Conservation (phyloP, 306 rosid genomes). For the Fagus sylvatica region DNA sequence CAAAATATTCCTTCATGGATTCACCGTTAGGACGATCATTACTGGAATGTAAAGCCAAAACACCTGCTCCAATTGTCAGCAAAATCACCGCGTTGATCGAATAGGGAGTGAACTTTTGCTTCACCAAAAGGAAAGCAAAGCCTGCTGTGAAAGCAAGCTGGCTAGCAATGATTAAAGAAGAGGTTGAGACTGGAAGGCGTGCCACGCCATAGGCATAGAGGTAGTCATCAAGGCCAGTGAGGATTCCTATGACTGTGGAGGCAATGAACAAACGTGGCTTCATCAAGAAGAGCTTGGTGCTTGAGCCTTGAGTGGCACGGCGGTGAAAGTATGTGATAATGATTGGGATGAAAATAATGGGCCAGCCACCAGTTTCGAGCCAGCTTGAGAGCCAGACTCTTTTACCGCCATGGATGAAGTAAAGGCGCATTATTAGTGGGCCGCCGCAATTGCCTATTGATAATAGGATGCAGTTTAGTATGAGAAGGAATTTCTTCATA, state of each 20-base stretch:
- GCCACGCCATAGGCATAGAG: conserved; percentile 41
- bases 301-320: conserved; percentile 21
- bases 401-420: too few species aligned
- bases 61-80: conserved; percentile 61
- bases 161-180: conserved; percentile 51
- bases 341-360: too few species aligned
- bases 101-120: conserved; percentile 63
- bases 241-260: conserved; percentile 43
- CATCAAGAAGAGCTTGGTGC: conserved; percentile 36
- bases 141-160: conserved; percentile 73
- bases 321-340: conserved; percentile 10
- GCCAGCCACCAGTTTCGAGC: too few species aligned
- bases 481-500: conserved; percentile 38
- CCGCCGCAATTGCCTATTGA: conserved; percentile 57
- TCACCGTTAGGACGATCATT: conserved; percentile 74
- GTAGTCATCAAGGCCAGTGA: conserved; percentile 39
- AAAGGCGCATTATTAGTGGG: conserved; percentile 52
- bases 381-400: too few species aligned
- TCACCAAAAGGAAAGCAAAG: conserved; percentile 52
- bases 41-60: conserved; percentile 58
- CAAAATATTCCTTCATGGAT: conserved; percentile 44
- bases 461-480: conserved; percentile 38
- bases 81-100: conserved; percentile 57
- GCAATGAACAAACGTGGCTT: conserved; percentile 41
- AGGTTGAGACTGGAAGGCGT: conserved; percentile 67